Evolutionary conservation across 805 yeast genomes (phyloP).

Genomic region (Sugiyamaella mastotermitis): DNA sequence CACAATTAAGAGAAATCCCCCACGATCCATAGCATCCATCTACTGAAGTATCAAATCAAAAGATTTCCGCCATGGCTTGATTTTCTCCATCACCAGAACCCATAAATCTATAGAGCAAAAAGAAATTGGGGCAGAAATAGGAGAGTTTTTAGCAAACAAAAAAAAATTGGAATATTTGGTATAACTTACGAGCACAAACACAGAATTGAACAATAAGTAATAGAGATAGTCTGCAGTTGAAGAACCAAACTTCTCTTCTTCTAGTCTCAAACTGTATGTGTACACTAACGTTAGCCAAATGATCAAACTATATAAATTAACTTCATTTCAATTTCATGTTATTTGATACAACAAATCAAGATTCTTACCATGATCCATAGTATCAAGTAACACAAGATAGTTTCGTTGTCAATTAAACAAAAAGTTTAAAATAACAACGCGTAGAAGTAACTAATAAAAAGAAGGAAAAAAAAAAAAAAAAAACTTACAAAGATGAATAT

Average conservation of each 20-base stretch:
- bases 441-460: background rate
- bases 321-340: background rate
- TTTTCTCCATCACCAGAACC: slow-evolving; percentile 33
- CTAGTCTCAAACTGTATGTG: slow-evolving; percentile 18
- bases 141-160: slow-evolving; percentile 17
- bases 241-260: slow-evolving; percentile 16
- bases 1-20: slow-evolving; percentile 8
- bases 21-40: slow-evolving; percentile 20
- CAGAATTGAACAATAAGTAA: slow-evolving; percentile 19
- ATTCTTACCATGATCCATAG: background rate
- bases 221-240: slow-evolving; percentile 22
- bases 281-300: no score
- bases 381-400: background rate
- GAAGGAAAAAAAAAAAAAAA: background rate
- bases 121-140: slow-evolving; percentile 31
- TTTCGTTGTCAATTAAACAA: background rate
- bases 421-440: background rate
- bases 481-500: slow-evolving; percentile 16
- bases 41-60: slow-evolving; percentile 22
- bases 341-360: background rate
- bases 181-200: slow-evolving; percentile 20
- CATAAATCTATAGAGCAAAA: slow-evolving; percentile 25
- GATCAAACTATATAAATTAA: no score
- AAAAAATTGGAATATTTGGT: background rate
- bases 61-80: slow-evolving; percentile 20